phyloP scores from a whole-genome alignment of 2,329 filamentous ascomycete genomes.

The Magnaporthiopsis poae region DNA sequence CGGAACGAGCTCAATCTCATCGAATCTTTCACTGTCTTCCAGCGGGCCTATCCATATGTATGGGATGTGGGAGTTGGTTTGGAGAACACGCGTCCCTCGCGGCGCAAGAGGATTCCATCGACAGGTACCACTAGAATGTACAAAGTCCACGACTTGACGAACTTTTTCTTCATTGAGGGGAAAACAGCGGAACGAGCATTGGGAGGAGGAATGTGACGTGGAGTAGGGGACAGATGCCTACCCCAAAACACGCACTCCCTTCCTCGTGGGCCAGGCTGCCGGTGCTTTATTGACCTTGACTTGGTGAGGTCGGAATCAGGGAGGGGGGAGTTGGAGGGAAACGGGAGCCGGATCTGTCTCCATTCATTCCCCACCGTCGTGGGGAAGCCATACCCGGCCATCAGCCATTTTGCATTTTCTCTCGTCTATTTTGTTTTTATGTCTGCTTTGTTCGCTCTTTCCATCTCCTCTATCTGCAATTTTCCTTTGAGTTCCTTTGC shows the following conservation, averaged over 20 bases:
- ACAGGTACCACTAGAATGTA: constrained; percentile 7
- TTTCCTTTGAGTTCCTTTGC: neutral
- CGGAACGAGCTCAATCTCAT: neutral
- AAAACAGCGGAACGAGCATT: neutral
- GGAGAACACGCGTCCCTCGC: neutral
- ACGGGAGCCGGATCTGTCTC: neutral
- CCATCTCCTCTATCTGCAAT: neutral
- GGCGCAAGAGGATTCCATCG: neutral
- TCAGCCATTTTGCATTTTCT: neutral
- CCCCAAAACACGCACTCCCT: neutral
- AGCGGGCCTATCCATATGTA: too few relatives aligned
- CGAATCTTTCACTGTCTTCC: neutral
- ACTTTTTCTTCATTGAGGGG: neutral
- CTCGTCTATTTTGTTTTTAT: neutral
- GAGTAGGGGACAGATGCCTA: neutral
- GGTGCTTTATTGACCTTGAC: neutral
- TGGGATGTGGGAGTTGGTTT: too few relatives aligned
- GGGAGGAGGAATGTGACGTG: neutral
- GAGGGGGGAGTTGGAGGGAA: neutral
- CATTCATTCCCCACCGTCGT: neutral
- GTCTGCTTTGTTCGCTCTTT: neutral
- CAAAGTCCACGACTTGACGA: constrained; percentile 14
- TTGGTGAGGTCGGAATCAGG: neutral
- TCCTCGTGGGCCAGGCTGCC: neutral
- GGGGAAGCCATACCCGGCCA: neutral